Percentiles rank a stretch among this genome's conserved stretches.
Conservation (phyloP, 2,329 filamentous ascomycete species). For the Chrysoporthe deuterocubensis region DNA sequence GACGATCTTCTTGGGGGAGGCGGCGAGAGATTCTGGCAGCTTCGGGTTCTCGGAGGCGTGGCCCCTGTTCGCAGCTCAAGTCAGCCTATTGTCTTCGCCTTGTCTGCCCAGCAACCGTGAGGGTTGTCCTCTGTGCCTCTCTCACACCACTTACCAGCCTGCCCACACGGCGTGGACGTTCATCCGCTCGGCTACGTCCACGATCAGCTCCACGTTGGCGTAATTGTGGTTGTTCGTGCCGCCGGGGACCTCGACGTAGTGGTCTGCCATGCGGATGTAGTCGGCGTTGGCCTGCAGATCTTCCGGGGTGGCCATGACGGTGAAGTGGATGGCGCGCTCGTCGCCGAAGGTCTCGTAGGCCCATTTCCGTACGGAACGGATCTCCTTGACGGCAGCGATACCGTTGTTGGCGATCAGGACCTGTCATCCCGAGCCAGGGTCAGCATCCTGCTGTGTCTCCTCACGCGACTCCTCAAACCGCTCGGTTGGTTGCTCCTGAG, state of each 20-base stretch:
- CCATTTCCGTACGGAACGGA: slow-evolving; percentile 99
- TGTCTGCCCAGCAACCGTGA: too few species aligned
- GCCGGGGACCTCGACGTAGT: slow-evolving; percentile 98
- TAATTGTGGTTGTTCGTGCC: slow-evolving; percentile 99
- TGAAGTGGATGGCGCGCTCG: slow-evolving; percentile 97
- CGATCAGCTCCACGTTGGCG: slow-evolving; percentile 98
- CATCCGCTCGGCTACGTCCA: slow-evolving; percentile 98
- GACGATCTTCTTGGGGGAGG: slow-evolving; percentile 97
- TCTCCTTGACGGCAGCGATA: slow-evolving; percentile 99
- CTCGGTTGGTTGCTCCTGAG: not conserved
- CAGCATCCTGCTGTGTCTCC: not conserved
- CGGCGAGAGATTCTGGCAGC: slow-evolving; percentile 91
- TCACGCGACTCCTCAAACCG: not conserved
- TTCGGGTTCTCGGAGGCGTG: slow-evolving; percentile 99
- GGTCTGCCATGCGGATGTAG: slow-evolving; percentile 99
- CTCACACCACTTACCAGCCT: slow-evolving; percentile 73
- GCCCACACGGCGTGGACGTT: slow-evolving; percentile 98
- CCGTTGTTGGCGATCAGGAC: slow-evolving; percentile 99
- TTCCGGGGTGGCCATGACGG: slow-evolving; percentile 98
- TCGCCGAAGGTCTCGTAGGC: slow-evolving; percentile 99
- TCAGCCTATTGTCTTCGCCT: slow-evolving; percentile 6
- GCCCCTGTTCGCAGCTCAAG: slow-evolving; percentile 62
- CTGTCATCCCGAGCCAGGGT: slow-evolving; percentile 49
- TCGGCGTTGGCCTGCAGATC: slow-evolving; percentile 97
- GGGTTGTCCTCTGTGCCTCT: not conserved